Percentiles rank a stretch among this genome's conserved stretches.
phyloP scores from a whole-genome alignment of 495 filamentous ascomycete genomes.

The Hyaloscypha hepaticicola region DNA sequence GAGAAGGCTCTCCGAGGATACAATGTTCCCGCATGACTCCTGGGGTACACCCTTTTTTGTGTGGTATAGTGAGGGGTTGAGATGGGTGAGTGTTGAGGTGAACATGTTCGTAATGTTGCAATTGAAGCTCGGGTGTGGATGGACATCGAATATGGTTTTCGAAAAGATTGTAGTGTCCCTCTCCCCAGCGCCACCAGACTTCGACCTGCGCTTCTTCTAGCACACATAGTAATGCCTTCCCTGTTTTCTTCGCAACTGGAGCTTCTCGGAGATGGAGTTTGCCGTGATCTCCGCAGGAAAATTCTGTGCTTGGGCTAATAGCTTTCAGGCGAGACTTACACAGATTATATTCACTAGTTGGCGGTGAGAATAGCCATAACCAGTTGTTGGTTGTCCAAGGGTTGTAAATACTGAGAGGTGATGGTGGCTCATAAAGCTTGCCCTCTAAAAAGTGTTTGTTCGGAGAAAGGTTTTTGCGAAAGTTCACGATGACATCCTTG shows the following conservation, averaged over 20 bases:
- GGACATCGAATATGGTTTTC: slow-evolving; percentile 2
- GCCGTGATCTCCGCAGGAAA: background rate
- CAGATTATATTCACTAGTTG: background rate
- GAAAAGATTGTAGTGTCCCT: background rate
- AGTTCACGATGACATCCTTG: slow-evolving; percentile 25
- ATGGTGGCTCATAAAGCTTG: slow-evolving; percentile 2
- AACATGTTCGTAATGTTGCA: background rate
- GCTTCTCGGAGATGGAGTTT: background rate
- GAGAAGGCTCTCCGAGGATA: slow-evolving; percentile 51
- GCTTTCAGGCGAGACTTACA: background rate
- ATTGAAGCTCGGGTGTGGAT: background rate
- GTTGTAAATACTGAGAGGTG: slow-evolving; percentile 5
- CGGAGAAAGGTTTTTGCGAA: slow-evolving; percentile 10
- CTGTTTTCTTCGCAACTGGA: background rate
- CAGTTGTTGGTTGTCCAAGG: background rate
- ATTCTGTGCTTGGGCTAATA: background rate
- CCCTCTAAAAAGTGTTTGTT: slow-evolving; percentile 19
- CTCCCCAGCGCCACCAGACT: background rate
- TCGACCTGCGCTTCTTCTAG: slow-evolving; percentile 1
- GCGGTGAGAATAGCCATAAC: background rate
- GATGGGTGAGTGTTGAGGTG: background rate
- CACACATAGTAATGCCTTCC: slow-evolving; percentile 7
- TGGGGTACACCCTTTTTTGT: background rate
- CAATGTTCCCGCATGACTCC: background rate
- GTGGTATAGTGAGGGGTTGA: background rate